Evolutionary conservation across 2,329 filamentous ascomycete genomes (phyloP).

Genomic region (Allantophomopsis lycopodina): DNA sequence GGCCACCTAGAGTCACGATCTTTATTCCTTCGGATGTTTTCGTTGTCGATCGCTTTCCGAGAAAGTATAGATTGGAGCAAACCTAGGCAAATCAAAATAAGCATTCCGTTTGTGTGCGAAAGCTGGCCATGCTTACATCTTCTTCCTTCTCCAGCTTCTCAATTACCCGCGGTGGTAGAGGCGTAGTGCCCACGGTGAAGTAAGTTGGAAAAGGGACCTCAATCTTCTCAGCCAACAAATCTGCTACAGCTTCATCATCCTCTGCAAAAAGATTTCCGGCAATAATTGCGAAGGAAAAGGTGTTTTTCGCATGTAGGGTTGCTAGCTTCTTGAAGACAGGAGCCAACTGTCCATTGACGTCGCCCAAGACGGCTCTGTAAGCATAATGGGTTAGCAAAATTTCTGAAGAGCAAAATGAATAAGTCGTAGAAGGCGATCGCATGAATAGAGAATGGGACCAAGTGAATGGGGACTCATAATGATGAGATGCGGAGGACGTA

Average conservation of each 20-base stretch:
- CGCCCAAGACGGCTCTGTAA: conserved; percentile 47
- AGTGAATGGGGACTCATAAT: too few species aligned
- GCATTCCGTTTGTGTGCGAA: neutral
- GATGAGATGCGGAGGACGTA: too few species aligned
- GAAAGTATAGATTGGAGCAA: conserved; percentile 80
- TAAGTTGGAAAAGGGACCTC: conserved; percentile 73
- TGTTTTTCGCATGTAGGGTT: conserved; percentile 72
- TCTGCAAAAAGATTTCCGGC: conserved; percentile 71
- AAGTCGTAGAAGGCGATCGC: too few species aligned
- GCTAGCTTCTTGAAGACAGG: conserved; percentile 68
- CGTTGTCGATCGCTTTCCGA: conserved; percentile 74
- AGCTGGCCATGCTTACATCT: conserved; percentile 26
- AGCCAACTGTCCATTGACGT: conserved; percentile 65
- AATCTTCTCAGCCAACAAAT: conserved; percentile 61
- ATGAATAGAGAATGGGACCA: too few species aligned
- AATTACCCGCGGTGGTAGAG: conserved; percentile 58
- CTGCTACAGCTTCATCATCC: conserved; percentile 42
- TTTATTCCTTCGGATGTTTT: conserved; percentile 84
- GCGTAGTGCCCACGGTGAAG: conserved; percentile 65
- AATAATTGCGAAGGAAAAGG: conserved; percentile 74
- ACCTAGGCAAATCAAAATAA: conserved; percentile 29
- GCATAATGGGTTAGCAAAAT: too few species aligned
- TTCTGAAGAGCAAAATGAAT: too few species aligned
- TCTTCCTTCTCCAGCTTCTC: conserved; percentile 62
- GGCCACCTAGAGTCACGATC: conserved; percentile 76